phyloP scores from a whole-genome alignment of 2,329 filamentous ascomycete species.

The Cryphonectria radicalis region DNA sequence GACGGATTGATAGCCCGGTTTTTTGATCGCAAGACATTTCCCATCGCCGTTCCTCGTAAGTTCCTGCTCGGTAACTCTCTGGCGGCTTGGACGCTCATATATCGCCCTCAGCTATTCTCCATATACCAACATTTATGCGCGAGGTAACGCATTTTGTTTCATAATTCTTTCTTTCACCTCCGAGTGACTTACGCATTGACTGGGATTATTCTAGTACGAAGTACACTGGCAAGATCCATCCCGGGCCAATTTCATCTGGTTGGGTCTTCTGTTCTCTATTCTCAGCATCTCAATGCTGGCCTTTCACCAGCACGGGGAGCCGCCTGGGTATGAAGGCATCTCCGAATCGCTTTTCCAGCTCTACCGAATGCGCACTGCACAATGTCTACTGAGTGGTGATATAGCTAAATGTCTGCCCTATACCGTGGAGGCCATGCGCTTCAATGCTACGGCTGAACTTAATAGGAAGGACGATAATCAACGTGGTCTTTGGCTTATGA shows the following conservation, averaged over 20 bases:
- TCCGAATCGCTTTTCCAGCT: conserved; percentile 52
- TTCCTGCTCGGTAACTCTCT: neutral
- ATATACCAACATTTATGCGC: conserved; percentile 55
- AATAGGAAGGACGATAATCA: conserved; percentile 56
- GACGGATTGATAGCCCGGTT: conserved; percentile 5
- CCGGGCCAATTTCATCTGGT: conserved; percentile 54
- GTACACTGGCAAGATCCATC: conserved; percentile 52
- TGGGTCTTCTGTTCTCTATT: conserved; percentile 57
- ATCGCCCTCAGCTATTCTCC: conserved; percentile 38
- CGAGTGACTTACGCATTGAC: too few relatives aligned
- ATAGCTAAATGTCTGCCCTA: conserved; percentile 54
- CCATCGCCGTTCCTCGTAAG: neutral
- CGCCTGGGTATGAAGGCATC: conserved; percentile 53
- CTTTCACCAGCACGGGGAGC: conserved; percentile 56
- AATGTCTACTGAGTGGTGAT: conserved; percentile 55
- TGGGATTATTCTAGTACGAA: conserved; percentile 42
- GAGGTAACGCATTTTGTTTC: conserved; percentile 2
- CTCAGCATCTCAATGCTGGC: conserved; percentile 58
- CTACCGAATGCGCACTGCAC: conserved; percentile 55
- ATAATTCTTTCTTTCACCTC: too few relatives aligned
- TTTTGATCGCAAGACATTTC: neutral
- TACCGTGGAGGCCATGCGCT: conserved; percentile 56
- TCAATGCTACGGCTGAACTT: conserved; percentile 58
- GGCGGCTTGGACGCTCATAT: neutral
- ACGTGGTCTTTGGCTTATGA: conserved; percentile 54